Percentiles rank a stretch among this genome's conserved stretches.
Conservation (phyloP, 331 rosid species). For the Telfairia occidentalis region DNA sequence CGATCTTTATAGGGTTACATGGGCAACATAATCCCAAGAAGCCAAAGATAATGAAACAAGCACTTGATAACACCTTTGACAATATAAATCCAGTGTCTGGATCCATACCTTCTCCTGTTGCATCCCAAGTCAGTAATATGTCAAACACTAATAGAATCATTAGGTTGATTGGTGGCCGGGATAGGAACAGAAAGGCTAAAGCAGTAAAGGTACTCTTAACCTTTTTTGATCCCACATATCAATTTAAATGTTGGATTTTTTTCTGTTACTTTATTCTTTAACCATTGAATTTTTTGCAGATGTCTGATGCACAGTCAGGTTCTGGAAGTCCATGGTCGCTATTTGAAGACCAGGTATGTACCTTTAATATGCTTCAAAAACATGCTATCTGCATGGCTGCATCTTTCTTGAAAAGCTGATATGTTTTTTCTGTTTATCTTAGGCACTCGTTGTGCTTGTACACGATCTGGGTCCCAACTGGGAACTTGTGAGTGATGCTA, state of each 20-base stretch:
- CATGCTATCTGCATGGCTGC: neutral
- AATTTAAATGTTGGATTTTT: neutral
- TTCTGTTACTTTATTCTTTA: slow-evolving; percentile 11
- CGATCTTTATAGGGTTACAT: slow-evolving; percentile 50
- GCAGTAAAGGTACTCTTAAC: slow-evolving; percentile 49
- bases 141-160: slow-evolving; percentile 71
- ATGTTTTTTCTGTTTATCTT: slow-evolving; percentile 4
- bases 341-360: slow-evolving; percentile 84
- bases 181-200: slow-evolving; percentile 69
- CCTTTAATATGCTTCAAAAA: neutral
- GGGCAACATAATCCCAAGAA: slow-evolving; percentile 64
- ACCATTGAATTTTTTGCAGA: slow-evolving; percentile 26
- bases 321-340: slow-evolving; percentile 84
- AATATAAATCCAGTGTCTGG: slow-evolving; percentile 49
- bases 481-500: slow-evolving; percentile 95
- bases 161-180: slow-evolving; percentile 80
- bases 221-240: slow-evolving; percentile 3
- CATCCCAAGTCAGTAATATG: slow-evolving; percentile 91
- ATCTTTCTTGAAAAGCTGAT: slow-evolving; percentile 13
- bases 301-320: slow-evolving; percentile 64
- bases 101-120: slow-evolving; percentile 89
- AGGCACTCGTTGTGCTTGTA: slow-evolving; percentile 98
- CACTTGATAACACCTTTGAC: slow-evolving; percentile 63
- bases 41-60: slow-evolving; percentile 61
- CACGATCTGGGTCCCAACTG: slow-evolving; percentile 99